Evolutionary conservation across 208 protist genomes (phyloP), one percentile per base, ranked within the genome.

Genomic region (Acanthamoeba culbertsoni): DNA sequence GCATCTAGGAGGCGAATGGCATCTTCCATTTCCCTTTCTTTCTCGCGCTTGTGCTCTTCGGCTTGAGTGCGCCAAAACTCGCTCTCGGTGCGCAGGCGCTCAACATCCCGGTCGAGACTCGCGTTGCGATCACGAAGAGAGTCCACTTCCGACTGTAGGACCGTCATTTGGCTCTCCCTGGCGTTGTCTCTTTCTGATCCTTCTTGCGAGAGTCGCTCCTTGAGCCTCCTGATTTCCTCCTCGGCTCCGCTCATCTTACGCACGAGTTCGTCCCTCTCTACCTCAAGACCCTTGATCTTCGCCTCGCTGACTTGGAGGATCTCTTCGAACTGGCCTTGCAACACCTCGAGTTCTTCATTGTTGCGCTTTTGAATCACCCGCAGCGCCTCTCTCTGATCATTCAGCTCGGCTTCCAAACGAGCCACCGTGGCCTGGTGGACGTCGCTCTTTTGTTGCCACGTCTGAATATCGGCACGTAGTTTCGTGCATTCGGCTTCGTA

Each of bases 281-380:
- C n/a, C 51, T 88, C 77, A 7, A 63, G 2, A 23, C 68, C 68
- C 68, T 77, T 77, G 33, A 77, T 2, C 68, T 23, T 43, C 23
- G 5, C n/a, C 68, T 77, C 68, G 23, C 68, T 23, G 14, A 28
- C 51, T 28, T 88, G 77, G 48, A 55, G 43, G 48, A 62, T 88
- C 31, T 88, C 77, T n/a, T 55, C 51, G n/a, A 88, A 62, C 31
- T 88, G 77, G 28, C 26, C 33, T 35, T 88, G 77, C 42, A 88
- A 28, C 26, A n/a, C 37, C 37, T 88, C 77, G 77, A 88, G 77
- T 46, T 88, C 77, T 7, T 88, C 77, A 43, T 88, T 53, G 45
- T 42, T 43, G 28, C 45, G 42, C 51, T 88, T 28, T 23, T 77
- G 68, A 40, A 31, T 77, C 18, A 23, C 18, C 23, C 68, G 68